These are phyloP conservation scores for Striga asiatica DNA, from an alignment of 257 asterid genomes.

Conservation along the genomic window DNA sequence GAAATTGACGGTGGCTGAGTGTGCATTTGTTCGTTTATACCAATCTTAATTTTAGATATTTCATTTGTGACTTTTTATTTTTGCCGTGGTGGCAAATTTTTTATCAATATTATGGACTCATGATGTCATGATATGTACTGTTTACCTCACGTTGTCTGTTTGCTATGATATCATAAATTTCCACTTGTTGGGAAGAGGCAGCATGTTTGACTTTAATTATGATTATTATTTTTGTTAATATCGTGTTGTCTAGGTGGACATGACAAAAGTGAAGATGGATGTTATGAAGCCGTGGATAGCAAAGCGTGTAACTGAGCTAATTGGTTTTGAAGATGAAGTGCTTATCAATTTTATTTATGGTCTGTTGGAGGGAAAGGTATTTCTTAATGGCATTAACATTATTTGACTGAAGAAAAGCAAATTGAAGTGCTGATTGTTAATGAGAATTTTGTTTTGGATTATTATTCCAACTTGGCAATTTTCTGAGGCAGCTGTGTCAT, in stretches of 20 bases:
- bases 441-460: background rate
- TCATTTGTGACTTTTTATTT: no score
- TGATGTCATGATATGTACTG: conserved; percentile 2
- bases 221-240: conserved; percentile 4
- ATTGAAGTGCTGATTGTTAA: background rate
- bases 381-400: background rate
- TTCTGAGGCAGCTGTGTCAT: background rate
- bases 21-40: no score
- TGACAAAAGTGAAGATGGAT: conserved; percentile 86
- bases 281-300: conserved; percentile 98
- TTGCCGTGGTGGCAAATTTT: background rate
- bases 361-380: conserved; percentile 90
- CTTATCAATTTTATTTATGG: conserved; percentile 83
- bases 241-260: conserved; percentile 57
- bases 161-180: background rate
- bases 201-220: background rate
- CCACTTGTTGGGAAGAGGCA: background rate
- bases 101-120: background rate
- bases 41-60: no score
- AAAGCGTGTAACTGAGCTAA: conserved; percentile 87
- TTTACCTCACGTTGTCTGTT: conserved; percentile 4
- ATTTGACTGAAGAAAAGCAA: background rate
- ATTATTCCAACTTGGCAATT: background rate
- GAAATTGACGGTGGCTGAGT: no score
- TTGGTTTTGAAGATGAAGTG: conserved; percentile 98